Evolutionary conservation across 2,329 filamentous ascomycete genomes (phyloP).

Genomic region (Pseudogymnoascus sp.): DNA sequence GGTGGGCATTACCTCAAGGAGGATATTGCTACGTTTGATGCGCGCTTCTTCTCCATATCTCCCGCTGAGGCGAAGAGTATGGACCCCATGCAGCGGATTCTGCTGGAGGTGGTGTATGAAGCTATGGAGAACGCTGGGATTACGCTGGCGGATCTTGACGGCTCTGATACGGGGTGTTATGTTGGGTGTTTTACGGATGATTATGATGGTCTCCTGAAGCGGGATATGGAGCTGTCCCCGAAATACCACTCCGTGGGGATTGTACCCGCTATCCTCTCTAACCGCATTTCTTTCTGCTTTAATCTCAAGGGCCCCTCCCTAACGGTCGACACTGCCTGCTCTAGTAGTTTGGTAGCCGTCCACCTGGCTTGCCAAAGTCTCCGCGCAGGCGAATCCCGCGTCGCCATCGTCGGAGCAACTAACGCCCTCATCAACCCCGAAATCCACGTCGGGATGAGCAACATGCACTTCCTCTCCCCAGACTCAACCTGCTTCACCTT

Average conservation of each 20-base stretch:
- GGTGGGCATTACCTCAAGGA: slow-evolving; percentile 16
- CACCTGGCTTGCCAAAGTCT: slow-evolving; percentile 39
- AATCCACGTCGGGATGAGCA: slow-evolving; percentile 22
- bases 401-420: slow-evolving; percentile 11
- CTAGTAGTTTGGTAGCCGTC: slow-evolving; percentile 41
- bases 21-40: slow-evolving; percentile 16
- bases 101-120: slow-evolving; percentile 23
- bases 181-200: not conserved
- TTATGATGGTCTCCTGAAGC: slow-evolving; percentile 7
- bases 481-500: slow-evolving; percentile 27
- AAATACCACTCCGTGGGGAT: slow-evolving; percentile 9
- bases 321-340: slow-evolving; percentile 16
- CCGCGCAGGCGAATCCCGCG: slow-evolving; percentile 23
- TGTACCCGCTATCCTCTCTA: slow-evolving; percentile 11
- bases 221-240: slow-evolving; percentile 19
- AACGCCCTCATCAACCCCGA: slow-evolving; percentile 17
- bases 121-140: slow-evolving; percentile 23
- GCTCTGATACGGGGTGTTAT: not conserved
- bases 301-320: slow-evolving; percentile 13
- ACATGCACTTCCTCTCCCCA: slow-evolving; percentile 24
- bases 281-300: slow-evolving; percentile 20
- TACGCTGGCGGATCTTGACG: slow-evolving; percentile 10
- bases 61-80: slow-evolving; percentile 21
- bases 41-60: slow-evolving; percentile 16
- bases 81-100: slow-evolving; percentile 25